phyloP scores from a whole-genome alignment of 495 filamentous ascomycete genomes.

The Cercophora scortea region DNA sequence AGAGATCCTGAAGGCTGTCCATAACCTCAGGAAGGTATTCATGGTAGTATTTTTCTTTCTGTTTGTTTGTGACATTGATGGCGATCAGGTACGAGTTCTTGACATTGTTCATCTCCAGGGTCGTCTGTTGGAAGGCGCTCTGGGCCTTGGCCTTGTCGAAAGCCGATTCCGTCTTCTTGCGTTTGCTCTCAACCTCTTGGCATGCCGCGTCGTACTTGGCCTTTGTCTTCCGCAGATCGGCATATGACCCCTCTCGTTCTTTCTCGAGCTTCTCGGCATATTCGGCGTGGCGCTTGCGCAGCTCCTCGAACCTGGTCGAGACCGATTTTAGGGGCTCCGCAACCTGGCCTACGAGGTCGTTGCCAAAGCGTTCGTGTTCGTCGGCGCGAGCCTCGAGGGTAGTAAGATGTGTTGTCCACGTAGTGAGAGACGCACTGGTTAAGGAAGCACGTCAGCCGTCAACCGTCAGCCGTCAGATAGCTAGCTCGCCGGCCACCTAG shows the following conservation, averaged over 20 bases:
- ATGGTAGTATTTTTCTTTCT: conserved; percentile 94
- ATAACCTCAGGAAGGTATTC: conserved; percentile 93
- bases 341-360: conserved; percentile 65
- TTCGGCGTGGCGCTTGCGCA: conserved; percentile 85
- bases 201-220: conserved; percentile 86
- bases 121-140: conserved; percentile 79
- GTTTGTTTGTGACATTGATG: conserved; percentile 92
- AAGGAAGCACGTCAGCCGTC: background rate
- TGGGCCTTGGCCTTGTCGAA: conserved; percentile 89
- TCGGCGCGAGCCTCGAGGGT: conserved; percentile 80
- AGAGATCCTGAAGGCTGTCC: conserved; percentile 84
- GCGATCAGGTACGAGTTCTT: conserved; percentile 97
- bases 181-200: conserved; percentile 85
- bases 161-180: conserved; percentile 86
- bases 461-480: too few relatives aligned
- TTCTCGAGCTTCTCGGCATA: conserved; percentile 82
- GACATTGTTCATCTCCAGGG: conserved; percentile 88
- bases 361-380: conserved; percentile 79
- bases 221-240: conserved; percentile 85
- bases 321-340: conserved; percentile 76
- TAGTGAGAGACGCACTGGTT: conserved; percentile 78
- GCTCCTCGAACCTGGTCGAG: conserved; percentile 72
- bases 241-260: conserved; percentile 75
- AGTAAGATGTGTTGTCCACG: conserved; percentile 89
- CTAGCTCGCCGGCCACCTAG: background rate